Base-by-base conservation (phyloP, 2,329 filamentous ascomycete species). In the Amesomyces nigricolor region DNA sequence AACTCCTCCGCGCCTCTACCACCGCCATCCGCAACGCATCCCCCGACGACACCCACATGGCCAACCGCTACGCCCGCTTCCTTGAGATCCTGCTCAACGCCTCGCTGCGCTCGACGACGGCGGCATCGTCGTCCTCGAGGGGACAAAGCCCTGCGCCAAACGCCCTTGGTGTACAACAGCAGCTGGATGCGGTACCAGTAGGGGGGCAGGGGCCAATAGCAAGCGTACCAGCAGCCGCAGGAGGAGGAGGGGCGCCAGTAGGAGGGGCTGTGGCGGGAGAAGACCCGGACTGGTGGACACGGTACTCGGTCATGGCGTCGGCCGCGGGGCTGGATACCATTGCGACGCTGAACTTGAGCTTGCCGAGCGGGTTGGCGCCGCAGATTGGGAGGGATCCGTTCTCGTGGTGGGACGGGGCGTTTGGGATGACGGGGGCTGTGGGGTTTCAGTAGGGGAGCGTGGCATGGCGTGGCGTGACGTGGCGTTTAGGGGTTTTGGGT, bases 1-100 rank as follows among this genome's bases (percentile, higher is more conserved):
- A 47, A 5, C 44, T 47, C 44, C 29, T 47, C 44, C 44, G 44
- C 26, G 44, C 44, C n/a, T 47, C 44, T 30, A 47, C 35, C 44
- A 19, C 29, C 7, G 14, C 44, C n/a, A 47, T 47, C 44, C 44
- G 44, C 29, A 5, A 8, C 44, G 44, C 44, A 16, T 47, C 44
- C 9, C 44, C 44, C n/a, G 44, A 47, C n/a, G 44, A 47, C 16
- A 47, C 30, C 2, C 44, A 47, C 44, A 47, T 47, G 44, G 44
- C 44, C 30, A 19, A 35, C n/a, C 44, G 44, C n/a, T 47, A 47
- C 44, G 29, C 44, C 29, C 44, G 30, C 7, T 47, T 47, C 29
- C 44, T 47, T 4, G 44, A 47, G 26, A 47, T 47, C 14, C 44
- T 47, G 4, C 44, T 47, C 29, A 35, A 47, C 44, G 44, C 44